A percentile compares a stretch with the other conserved stretches of the same genome.
Conservation (phyloP, 768 basidiomycete species). For the Suillus subluteus region DNA sequence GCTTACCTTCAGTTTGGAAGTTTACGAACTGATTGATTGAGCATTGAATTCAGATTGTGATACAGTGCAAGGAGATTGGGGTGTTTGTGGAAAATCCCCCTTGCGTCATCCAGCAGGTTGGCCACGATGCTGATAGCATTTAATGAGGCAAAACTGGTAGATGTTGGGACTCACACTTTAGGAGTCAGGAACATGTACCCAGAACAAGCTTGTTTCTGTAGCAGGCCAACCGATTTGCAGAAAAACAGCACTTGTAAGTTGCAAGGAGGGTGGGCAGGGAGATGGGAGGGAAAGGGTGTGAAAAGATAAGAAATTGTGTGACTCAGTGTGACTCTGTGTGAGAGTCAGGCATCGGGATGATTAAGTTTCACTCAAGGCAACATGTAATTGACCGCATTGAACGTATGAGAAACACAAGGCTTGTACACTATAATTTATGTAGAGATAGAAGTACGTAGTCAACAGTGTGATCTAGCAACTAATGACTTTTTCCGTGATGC, state of each 20-base stretch:
- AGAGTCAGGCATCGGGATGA: not conserved
- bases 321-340: no score
- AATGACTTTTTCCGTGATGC: no score
- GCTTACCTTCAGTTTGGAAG: not conserved
- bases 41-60: not conserved
- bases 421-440: no score
- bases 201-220: not conserved
- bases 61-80: not conserved
- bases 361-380: no score
- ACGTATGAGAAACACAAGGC: no score
- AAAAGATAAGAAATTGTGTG: slow-evolving; percentile 1
- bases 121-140: no score
- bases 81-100: not conserved
- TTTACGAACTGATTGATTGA: not conserved
- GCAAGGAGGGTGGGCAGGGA: not conserved
- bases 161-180: no score
- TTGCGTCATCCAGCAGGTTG: not conserved
- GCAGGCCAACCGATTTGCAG: not conserved
- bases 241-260: not conserved
- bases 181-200: no score
- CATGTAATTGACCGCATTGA: no score
- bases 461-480: no score
- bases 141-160: no score
- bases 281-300: not conserved
- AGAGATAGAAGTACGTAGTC: no score